Base-by-base conservation (phyloP, 352 stramenopile species). In the Globisporangium viniferum region DNA sequence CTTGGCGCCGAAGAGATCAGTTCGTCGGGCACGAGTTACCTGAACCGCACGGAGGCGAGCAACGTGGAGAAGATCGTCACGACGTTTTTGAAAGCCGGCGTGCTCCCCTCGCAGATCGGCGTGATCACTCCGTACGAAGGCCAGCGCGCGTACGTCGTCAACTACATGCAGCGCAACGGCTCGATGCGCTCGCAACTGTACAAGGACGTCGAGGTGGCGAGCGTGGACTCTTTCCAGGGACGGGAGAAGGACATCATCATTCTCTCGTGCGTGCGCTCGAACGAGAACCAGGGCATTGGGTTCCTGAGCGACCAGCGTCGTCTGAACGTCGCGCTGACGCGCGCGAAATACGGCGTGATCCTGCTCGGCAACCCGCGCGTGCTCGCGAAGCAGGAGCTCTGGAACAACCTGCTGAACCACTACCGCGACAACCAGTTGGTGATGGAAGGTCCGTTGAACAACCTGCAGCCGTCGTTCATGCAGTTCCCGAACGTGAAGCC, bases 161-260 rank as follows among this genome's bases (percentile, higher is more conserved):
- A 98, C 70, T 98, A 99, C 74, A 98, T 99, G 93, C 88, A 98
- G 66, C 87, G 94, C 63, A 97, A 97, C 48, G 98, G 97, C n/a
- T 71, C 93, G 5, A 90, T 99, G 78, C 90, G 92, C 0, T 90
- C 88, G 56, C 88, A 98, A 68, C 70, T 99, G 6, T 99, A 99
- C 77, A 98, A 98, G 78, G 91, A 98, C 10, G 98, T 99, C 53
- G 98, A 99, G 87, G 97, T 99, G 20, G 98, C 98, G 18, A 98
- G 88, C 66, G 98, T 99, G 6, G 98, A 99, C 86, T 98, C 96
- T 66, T 99, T 99, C 76, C 98, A 99, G 80, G 98, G 98, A 14
- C 95, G 98, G 44, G 98, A 99, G 73, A 99, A 99, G 79, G 98
- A 99, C 77, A 91, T 99, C 59, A 99, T 99, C 68, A 97, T 98